A percentile compares a stretch with the other conserved stretches of the same genome.
These are phyloP conservation scores for Fusarium euwallaceae DNA, from an alignment of 2,329 filamentous ascomycete genomes.

Conservation along the genomic window DNA sequence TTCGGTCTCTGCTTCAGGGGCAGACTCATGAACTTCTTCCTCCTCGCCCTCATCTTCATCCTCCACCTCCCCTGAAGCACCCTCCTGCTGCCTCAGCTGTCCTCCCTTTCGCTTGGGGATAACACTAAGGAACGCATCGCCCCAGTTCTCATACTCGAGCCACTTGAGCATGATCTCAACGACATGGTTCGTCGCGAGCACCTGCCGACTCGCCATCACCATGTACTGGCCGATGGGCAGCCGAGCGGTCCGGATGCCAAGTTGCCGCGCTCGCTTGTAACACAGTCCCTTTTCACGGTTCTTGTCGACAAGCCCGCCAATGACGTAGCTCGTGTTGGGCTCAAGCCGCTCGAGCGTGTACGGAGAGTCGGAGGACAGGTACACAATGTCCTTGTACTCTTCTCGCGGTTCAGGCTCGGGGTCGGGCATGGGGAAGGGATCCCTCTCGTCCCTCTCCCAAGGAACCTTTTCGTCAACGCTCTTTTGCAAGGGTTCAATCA, in stretches of 20 bases:
- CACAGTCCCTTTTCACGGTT: conserved; percentile 97
- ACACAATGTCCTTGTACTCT: conserved; percentile 72
- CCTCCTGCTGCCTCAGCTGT: conserved; percentile 65
- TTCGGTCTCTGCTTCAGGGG: conserved; percentile 9
- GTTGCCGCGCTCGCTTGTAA: conserved; percentile 81
- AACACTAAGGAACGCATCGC: conserved; percentile 85
- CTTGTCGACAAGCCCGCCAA: conserved; percentile 94
- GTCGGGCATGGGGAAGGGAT: conserved; percentile 52
- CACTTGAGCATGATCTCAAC: conserved; percentile 96
- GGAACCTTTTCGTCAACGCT: conserved; percentile 48
- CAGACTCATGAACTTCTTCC: conserved; percentile 13
- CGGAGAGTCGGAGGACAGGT: conserved; percentile 92
- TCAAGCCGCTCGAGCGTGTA: conserved; percentile 86
- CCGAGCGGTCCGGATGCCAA: conserved; percentile 87
- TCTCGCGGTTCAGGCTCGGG: conserved; percentile 50
- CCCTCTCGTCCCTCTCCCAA: conserved; percentile 50
- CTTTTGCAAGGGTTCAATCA: conserved; percentile 70
- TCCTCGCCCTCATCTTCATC: conserved; percentile 46
- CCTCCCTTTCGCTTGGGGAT: conserved; percentile 94
- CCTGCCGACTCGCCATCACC: conserved; percentile 86
- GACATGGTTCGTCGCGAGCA: conserved; percentile 95
- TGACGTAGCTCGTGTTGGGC: conserved; percentile 90
- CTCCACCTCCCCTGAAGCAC: conserved; percentile 34
- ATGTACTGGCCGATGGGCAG: conserved; percentile 96
- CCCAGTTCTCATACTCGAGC: conserved; percentile 93